A percentile compares a stretch with the other conserved stretches of the same genome.
Evolutionary conservation across 2,329 filamentous ascomycete genomes (phyloP).

Genomic region (Cladophialophora yegresii): DNA sequence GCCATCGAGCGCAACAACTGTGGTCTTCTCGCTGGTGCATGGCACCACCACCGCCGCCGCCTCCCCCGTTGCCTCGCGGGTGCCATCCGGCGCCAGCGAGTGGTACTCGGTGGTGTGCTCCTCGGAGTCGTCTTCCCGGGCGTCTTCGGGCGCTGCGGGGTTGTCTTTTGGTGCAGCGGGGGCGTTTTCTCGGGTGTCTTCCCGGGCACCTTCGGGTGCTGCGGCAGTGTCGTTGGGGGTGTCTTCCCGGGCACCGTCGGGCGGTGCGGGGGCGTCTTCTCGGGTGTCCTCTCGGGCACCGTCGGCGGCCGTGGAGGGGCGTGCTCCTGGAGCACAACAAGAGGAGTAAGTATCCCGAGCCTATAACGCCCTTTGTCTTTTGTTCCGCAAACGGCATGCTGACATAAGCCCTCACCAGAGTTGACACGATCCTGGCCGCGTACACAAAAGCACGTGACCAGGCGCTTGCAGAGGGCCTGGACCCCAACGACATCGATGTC

Average conservation of each 20-base stretch:
- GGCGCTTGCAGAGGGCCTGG: not conserved
- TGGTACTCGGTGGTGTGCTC: not conserved
- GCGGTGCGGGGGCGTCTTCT: not conserved
- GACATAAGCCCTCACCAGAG: not conserved
- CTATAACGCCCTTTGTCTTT: not conserved
- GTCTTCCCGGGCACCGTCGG: not conserved
- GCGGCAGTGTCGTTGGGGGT: no score
- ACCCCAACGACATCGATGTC: slow-evolving; percentile 1
- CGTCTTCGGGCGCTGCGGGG: no score
- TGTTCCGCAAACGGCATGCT: not conserved
- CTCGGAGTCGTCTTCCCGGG: not conserved
- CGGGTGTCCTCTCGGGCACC: not conserved
- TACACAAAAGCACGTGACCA: slow-evolving; percentile 6
- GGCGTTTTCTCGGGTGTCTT: not conserved
- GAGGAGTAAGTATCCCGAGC: not conserved
- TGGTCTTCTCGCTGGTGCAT: not conserved
- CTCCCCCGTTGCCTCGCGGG: not conserved
- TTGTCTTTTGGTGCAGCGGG: no score
- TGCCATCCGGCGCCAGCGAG: not conserved
- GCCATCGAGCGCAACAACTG: slow-evolving; percentile 1
- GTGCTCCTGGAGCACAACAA: slow-evolving; percentile 4
- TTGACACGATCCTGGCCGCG: not conserved
- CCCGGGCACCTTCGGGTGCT: no score
- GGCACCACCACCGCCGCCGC: not conserved
- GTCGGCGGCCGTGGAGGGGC: not conserved